Conservation (phyloP, 2,329 filamentous ascomycete genomes). For the Juglanconis oblonga region DNA sequence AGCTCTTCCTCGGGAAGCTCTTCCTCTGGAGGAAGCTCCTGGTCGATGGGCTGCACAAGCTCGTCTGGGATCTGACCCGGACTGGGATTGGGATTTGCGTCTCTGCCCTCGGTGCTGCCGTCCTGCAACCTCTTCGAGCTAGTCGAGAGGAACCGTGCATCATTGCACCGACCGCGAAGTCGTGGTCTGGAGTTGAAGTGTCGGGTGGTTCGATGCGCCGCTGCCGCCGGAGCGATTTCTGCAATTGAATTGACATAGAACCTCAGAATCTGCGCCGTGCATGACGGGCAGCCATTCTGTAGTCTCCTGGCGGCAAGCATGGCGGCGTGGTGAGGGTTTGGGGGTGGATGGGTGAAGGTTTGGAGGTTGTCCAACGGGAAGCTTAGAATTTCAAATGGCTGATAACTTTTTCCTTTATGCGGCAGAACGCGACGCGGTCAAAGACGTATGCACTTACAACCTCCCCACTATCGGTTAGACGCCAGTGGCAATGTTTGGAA, state of each 20-base stretch:
- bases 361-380: constrained; percentile 12
- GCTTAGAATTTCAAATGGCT: constrained; percentile 17
- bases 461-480: background rate
- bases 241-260: constrained; percentile 35
- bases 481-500: background rate
- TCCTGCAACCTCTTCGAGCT: constrained; percentile 2
- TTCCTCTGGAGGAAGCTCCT: constrained; percentile 1
- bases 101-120: background rate
- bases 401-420: background rate
- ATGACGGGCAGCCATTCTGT: constrained; percentile 35
- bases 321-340: constrained; percentile 11
- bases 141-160: constrained; percentile 14
- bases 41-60: background rate
- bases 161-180: constrained; percentile 2
- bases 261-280: constrained; percentile 33
- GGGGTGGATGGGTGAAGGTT: background rate
- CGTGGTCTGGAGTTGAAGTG: constrained; percentile 3
- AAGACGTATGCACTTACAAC: background rate
- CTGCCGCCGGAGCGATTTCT: constrained; percentile 16
- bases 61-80: constrained; percentile 2
- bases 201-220: constrained; percentile 4
- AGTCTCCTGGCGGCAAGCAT: constrained; percentile 39
- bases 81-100: background rate
- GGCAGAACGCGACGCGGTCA: constrained; percentile 12
- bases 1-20: background rate